A percentile compares a stretch with the other conserved stretches of the same genome.
These are phyloP conservation scores for Mastigamoeba balamuthi DNA, from an alignment of 78 protist species.

Conservation along the genomic window DNA sequence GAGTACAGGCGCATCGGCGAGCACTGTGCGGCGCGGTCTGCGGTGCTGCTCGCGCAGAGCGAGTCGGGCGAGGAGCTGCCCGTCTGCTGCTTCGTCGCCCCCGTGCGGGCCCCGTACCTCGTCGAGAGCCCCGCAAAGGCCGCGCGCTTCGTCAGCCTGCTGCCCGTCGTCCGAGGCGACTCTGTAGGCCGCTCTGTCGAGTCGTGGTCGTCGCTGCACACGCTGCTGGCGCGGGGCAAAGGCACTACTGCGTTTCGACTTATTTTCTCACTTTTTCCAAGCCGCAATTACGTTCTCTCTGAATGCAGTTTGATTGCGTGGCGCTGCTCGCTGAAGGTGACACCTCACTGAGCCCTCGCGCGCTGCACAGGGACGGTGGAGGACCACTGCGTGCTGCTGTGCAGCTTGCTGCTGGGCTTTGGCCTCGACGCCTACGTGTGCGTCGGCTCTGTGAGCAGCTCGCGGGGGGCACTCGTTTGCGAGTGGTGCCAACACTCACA, in stretches of 20 bases:
- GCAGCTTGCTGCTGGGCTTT: conserved; percentile 31
- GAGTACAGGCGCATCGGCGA: no score
- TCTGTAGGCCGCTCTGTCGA: neutral
- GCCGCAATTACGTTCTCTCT: neutral
- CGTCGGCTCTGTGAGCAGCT: neutral
- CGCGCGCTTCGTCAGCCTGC: conserved; percentile 30
- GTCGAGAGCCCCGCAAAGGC: conserved; percentile 4
- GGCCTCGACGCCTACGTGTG: conserved; percentile 37
- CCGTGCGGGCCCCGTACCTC: neutral
- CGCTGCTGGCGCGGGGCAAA: no score
- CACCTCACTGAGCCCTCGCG: neutral
- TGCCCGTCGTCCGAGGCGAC: neutral
- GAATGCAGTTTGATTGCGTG: neutral
- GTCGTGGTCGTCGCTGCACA: neutral
- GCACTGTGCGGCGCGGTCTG: no score
- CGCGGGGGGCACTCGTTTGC: neutral
- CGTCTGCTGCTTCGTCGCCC: conserved; percentile 3
- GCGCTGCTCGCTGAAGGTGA: neutral
- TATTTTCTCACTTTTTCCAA: neutral
- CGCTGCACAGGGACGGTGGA: neutral
- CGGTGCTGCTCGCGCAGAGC: conserved; percentile 11
- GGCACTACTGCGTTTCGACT: neutral
- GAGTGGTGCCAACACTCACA: neutral
- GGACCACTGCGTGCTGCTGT: conserved; percentile 27
- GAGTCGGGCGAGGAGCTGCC: conserved; percentile 1